Percentiles rank a stretch among this genome's conserved stretches.
These are phyloP conservation scores for Colletotrichum orchidophilum DNA, from an alignment of 2,329 filamentous ascomycete genomes.

Conservation along the genomic window DNA sequence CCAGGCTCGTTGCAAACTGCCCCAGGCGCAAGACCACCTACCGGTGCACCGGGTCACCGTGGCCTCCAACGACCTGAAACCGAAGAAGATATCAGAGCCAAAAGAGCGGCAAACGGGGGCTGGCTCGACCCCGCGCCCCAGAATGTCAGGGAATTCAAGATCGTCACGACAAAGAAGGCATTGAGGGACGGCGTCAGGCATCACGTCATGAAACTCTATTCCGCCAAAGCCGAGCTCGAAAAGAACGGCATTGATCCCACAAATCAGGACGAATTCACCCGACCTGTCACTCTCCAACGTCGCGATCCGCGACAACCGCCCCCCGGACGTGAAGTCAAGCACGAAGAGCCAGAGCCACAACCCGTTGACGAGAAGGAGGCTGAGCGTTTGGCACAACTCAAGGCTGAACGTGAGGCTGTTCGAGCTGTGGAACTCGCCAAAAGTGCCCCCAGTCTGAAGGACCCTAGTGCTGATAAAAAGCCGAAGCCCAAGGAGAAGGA, in stretches of 20 bases:
- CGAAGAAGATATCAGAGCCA: constrained; percentile 39
- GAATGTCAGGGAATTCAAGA: constrained; percentile 55
- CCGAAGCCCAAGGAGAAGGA: constrained; percentile 78
- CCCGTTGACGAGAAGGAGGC: constrained; percentile 66
- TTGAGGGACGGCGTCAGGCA: constrained; percentile 83
- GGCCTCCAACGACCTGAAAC: constrained; percentile 34
- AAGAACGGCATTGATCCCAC: constrained; percentile 74
- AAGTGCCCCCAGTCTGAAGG: constrained; percentile 84
- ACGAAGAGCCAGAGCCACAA: constrained; percentile 57
- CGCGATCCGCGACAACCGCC: constrained; percentile 81
- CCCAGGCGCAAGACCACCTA: constrained; percentile 30
- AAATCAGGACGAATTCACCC: constrained; percentile 81
- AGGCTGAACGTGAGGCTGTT: constrained; percentile 85
- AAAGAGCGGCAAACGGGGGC: constrained; percentile 52
- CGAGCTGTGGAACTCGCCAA: constrained; percentile 88
- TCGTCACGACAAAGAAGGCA: constrained; percentile 85
- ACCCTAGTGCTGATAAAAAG: constrained; percentile 60
- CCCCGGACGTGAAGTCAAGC: constrained; percentile 70
- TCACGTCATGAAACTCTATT: constrained; percentile 84
- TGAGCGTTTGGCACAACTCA: constrained; percentile 73
- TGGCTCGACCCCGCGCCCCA: constrained; percentile 64
- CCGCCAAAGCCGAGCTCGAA: constrained; percentile 58
- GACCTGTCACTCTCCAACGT: constrained; percentile 88
- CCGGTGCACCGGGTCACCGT: constrained; percentile 18
- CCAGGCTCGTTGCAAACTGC: constrained; percentile 37